Percentiles rank a stretch among this genome's conserved stretches.
Evolutionary conservation across 2,329 filamentous ascomycete genomes (phyloP).

Genomic region (Trichoderma gracile): DNA sequence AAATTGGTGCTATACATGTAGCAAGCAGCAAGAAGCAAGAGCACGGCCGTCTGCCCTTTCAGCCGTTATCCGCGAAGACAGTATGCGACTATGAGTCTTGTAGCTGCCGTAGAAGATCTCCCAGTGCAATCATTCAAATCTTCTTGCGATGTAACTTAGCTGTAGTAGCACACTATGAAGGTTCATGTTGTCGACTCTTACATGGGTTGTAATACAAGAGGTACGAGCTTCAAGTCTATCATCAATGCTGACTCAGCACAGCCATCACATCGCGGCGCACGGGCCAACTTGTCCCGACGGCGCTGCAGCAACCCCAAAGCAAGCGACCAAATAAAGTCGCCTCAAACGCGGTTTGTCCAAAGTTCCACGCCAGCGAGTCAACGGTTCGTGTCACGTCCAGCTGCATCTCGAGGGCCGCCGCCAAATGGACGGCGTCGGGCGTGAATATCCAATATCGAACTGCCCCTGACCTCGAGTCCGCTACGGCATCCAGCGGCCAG

Average conservation of each 20-base stretch:
- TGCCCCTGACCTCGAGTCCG: not conserved
- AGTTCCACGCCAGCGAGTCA: not conserved
- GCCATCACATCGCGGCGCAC: not conserved
- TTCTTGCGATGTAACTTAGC: too few species aligned
- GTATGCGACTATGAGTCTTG: too few species aligned
- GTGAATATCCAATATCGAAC: not conserved
- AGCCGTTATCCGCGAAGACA: too few species aligned
- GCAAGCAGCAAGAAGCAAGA: too few species aligned
- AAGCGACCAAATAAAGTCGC: conserved; percentile 14
- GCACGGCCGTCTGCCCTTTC: too few species aligned
- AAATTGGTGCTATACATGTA: too few species aligned
- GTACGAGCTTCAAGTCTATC: not conserved
- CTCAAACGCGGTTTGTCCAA: conserved; percentile 18
- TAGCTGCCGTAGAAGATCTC: too few species aligned
- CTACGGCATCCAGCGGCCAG: not conserved
- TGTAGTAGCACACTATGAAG: too few species aligned
- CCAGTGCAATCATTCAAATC: too few species aligned
- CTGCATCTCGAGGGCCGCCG: not conserved
- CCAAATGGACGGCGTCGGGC: conserved; percentile 19
- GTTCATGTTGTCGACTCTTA: too few species aligned
- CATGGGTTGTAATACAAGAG: too few species aligned
- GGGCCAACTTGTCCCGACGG: not conserved
- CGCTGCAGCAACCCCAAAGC: not conserved
- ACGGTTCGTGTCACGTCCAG: conserved; percentile 20
- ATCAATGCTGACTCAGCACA: conserved; percentile 2